Evolutionary conservation across 2,329 filamentous ascomycete species (phyloP), one percentile per base, ranked within the genome.

Genomic region (Fusarium sp.): DNA sequence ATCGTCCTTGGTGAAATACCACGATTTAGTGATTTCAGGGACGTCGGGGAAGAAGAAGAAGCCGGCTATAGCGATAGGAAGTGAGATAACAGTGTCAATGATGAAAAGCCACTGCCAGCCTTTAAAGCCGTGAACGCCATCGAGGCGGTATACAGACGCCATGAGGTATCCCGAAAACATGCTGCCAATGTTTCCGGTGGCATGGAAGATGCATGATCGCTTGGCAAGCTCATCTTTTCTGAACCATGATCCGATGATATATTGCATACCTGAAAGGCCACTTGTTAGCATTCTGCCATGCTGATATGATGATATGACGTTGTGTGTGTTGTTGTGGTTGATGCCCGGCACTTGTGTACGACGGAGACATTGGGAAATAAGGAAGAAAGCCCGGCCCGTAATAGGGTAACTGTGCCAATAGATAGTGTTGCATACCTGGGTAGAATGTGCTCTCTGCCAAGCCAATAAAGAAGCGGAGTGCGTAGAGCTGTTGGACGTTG

Each of bases 31-130:
- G 62, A 76, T 80, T 56, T 78, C 78, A n/a, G 81, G 81, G 1
- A 80, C 63, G 45, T 80, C 81, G 0, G 81, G 81, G 37, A 82
- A 75, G 35, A 83, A 75, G 57, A 81, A 73, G 65, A 79, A 83
- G 4, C 82, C 81, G 5, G 79, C 76, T 2, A 82, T 18, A 3
- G 81, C 81, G 24, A 83, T 78, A 6, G 81, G 77, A 0, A 82
- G 72, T 5, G 82, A 81, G 57, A 84, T 82, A 24, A 83, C 76
- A 4, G 79, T 80, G 60, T 82, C 80, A 48, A 83, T 79, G 41
- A 83, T 80, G 57, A 83, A 83, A 9, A 82, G 76, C 81, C 81
- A 83, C 58, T 81, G 80, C 86, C 86, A 89, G 0, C 87, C 88
- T 0, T 85, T 79, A 80, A 87, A 83, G 0, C 87, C 87, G 7